Evolutionary conservation across 1,284 basidiomycete genomes (phyloP), one percentile per base, ranked within the genome.

Genomic region (Violaceomyces palustris): DNA sequence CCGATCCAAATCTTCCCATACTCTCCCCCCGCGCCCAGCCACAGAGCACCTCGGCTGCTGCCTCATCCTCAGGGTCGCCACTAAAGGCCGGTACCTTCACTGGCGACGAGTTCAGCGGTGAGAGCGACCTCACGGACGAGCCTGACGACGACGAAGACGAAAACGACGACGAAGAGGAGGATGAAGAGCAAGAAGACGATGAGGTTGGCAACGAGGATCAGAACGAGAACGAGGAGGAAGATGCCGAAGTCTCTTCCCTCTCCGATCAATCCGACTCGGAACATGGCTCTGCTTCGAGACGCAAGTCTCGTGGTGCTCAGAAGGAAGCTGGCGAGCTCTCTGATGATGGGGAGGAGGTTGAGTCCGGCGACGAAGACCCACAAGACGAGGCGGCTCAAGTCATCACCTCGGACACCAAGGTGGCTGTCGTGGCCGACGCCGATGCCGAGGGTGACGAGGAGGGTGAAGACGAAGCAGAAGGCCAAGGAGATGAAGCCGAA

Each of bases 61-160:
- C 46, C 41, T 51, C 41, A 58, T 47, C 55, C n/a, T n/a, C n/a
- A n/a, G n/a, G n/a, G n/a, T 58, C 54, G 17, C 59, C 59, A 2
- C 59, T 54, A 30, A 61, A 61, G 38, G 42, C 59, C 3, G 54
- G 50, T 24, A 52, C 35, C 17, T 61, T 53, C 40, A 57, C 59
- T 24, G 53, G 45, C 28, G 57, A 64, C 44, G 61, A 57, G 34
- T 51, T 67, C 41, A 64, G 62, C 39, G 59, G 52, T 39, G 64
- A 64, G 33, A 67, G 64, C 48, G 64, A 67, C 27, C 54, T 61
- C 35, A 61, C 59, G 18, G 59, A 61, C 38, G 55, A 61, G 25
- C 34, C 34, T 5, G 34, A 35, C 12, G 56, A 59, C 4, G 56
- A 59, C 23, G 56, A 59, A 22, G 46, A 57, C 30, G 3, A 35